A percentile compares a stretch with the other conserved stretches of the same genome.
These are phyloP conservation scores for Camellia oleifera DNA, from an alignment of 179 eudicot species.

Conservation along the genomic window DNA sequence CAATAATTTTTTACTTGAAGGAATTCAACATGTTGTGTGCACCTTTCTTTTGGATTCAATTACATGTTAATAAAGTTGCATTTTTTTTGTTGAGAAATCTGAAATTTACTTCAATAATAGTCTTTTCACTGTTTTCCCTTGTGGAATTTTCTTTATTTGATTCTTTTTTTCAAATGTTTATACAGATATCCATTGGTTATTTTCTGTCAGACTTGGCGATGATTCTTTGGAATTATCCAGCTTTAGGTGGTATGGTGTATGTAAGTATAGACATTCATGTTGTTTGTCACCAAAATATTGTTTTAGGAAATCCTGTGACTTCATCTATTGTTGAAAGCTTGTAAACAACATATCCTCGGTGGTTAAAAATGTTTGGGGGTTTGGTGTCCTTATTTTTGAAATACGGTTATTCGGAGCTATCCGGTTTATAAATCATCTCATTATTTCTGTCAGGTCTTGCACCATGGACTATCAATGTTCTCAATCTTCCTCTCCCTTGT, in stretches of 20 bases:
- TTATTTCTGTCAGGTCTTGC: slow-evolving; percentile 7
- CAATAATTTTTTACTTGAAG: background rate
- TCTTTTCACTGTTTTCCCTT: background rate
- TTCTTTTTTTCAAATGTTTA: background rate
- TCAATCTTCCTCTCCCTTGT: slow-evolving; percentile 2
- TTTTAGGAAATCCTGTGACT: background rate
- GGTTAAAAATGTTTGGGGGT: background rate
- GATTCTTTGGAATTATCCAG: slow-evolving; percentile 46
- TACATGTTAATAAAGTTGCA: background rate
- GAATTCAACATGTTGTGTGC: background rate
- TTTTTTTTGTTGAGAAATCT: background rate
- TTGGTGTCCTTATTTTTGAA: background rate
- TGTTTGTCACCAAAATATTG: background rate
- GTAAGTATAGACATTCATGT: slow-evolving; percentile 29
- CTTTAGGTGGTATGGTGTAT: slow-evolving; percentile 53
- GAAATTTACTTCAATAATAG: background rate
- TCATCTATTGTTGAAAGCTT: background rate
- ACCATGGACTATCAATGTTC: slow-evolving; percentile 11
- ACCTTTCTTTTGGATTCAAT: background rate
- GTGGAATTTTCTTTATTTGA: background rate
- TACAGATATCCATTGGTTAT: slow-evolving; percentile 45
- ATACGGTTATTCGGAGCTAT: background rate
- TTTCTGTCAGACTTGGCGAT: slow-evolving; percentile 48
- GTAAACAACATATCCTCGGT: background rate
- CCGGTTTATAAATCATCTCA: background rate